A percentile compares a stretch with the other conserved stretches of the same genome.
Conservation (phyloP, 2,329 filamentous ascomycete genomes). For the Purpureocillium takamizusanense region DNA sequence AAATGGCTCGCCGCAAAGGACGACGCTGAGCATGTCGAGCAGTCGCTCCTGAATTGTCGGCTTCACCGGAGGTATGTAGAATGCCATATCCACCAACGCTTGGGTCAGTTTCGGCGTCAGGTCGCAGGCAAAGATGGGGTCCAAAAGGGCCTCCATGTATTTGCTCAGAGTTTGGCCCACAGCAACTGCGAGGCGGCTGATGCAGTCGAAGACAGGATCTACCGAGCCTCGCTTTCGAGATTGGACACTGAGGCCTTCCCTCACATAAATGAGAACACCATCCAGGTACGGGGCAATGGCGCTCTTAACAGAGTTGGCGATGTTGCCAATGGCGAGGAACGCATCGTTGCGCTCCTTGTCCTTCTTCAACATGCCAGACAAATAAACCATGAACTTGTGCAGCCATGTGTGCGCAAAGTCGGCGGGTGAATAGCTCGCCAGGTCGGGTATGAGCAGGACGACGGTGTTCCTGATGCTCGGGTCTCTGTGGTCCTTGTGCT, state of each 20-base stretch:
- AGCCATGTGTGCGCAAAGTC: slow-evolving; percentile 84
- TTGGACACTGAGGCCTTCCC: slow-evolving; percentile 79
- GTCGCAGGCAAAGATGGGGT: slow-evolving; percentile 95
- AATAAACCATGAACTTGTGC: slow-evolving; percentile 93
- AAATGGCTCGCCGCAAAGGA: slow-evolving; percentile 87
- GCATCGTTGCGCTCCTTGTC: slow-evolving; percentile 91
- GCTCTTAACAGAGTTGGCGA: slow-evolving; percentile 92
- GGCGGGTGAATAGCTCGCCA: slow-evolving; percentile 84
- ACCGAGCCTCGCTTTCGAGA: slow-evolving; percentile 57
- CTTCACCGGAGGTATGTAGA: slow-evolving; percentile 94
- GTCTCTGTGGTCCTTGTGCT: slow-evolving; percentile 89
- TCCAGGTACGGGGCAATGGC: slow-evolving; percentile 93
- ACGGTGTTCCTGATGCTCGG: slow-evolving; percentile 81
- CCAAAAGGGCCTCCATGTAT: slow-evolving; percentile 91
- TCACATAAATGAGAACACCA: slow-evolving; percentile 84
- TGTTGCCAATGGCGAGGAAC: slow-evolving; percentile 91
- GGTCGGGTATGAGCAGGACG: slow-evolving; percentile 80
- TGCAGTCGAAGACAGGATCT: slow-evolving; percentile 89
- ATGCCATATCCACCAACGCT: slow-evolving; percentile 95
- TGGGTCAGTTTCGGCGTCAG: slow-evolving; percentile 90
- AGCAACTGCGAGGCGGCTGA: slow-evolving; percentile 90
- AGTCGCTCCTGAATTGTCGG: slow-evolving; percentile 87
- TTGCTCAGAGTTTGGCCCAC: slow-evolving; percentile 96
- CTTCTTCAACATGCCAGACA: slow-evolving; percentile 88
- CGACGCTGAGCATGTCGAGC: slow-evolving; percentile 88